Conservation (phyloP, 352 stramenopile genomes). For the Pythium aristosporum region DNA sequence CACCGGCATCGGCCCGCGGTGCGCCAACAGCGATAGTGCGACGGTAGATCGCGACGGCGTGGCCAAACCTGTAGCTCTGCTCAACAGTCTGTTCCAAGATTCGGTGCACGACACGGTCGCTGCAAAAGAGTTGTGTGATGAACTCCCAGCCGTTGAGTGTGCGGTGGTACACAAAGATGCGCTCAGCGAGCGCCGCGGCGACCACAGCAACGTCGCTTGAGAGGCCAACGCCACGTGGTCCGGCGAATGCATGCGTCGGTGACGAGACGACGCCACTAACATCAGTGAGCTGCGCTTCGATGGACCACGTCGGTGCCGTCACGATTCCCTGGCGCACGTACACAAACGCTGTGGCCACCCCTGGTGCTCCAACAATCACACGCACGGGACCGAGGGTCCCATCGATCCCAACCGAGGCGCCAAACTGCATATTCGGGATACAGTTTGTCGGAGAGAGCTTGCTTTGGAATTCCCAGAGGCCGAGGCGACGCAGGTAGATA, state of each 20-base stretch:
- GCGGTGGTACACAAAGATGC: conserved; percentile 74
- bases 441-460: conserved; percentile 55
- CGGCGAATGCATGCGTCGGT: conserved; percentile 67
- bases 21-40: conserved; percentile 90
- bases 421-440: conserved; percentile 49
- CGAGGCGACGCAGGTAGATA: conserved; percentile 60
- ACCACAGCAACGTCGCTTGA: conserved; percentile 89
- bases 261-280: conserved; percentile 28
- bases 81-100: conserved; percentile 76
- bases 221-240: conserved; percentile 68
- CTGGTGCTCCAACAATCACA: conserved; percentile 71
- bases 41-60: conserved; percentile 73
- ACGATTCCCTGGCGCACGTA: conserved; percentile 32
- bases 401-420: conserved; percentile 68
- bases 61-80: conserved; percentile 88
- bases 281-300: conserved; percentile 49
- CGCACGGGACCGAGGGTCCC: conserved; percentile 54
- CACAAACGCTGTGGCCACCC: conserved; percentile 50
- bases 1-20: conserved; percentile 80
- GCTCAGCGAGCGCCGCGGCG: conserved; percentile 72
- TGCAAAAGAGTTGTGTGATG: conserved; percentile 57
- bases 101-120: conserved; percentile 83
- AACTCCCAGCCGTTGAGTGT: conserved; percentile 46
- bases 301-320: conserved; percentile 36
- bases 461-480: conserved; percentile 66